Evolutionary conservation across 75 land plant species (phyloP), one percentile per base, ranked within the genome.

Genomic region (Selaginella moellendorffii): DNA sequence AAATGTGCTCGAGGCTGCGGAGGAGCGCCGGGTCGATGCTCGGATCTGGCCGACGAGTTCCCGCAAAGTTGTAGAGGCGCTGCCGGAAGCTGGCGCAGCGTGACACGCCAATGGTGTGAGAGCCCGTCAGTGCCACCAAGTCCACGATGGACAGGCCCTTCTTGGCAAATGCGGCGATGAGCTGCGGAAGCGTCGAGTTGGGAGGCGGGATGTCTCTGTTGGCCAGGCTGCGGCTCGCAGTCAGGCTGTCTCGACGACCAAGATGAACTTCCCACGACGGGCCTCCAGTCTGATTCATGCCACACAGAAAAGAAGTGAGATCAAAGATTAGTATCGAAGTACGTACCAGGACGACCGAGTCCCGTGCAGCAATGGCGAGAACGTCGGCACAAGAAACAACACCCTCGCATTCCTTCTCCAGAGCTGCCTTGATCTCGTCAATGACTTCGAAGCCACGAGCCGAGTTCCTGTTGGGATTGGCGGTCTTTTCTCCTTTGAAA

Each of bases 91-190:
- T 56, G 2, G 24, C 21, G n/a, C 59, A 56, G 19, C 59, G 19
- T 9, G 59, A 2, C 9, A 19, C 24, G 5, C 59, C 59, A 21
- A 56, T 56, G 8, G 59, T 56, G 24, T 56, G 59, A 9, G 59
- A 56, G 77, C 85, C 90, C n/a, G 91, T 74, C 18, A 87, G 72
- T 0, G 80, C 74, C 27, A 87, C 91, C 23, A 89, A 68, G 68
- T 90, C 96, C 24, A 66, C 71, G 25, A 70, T 46, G 31, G 80
- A 42, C 19, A 90, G 85, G 2, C 90, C 90, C 63, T 80, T 65
- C 18, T 31, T 71, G 1, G 69, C 72, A 75, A 89, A 89, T 23
- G 56, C 61, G 65, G 95, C 71, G 31, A 88, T 56, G 63, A 88
- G 77, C 72, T 75, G 86, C 23, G 58, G 64, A 22, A 83, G 72